Percentiles rank a stretch among this genome's conserved stretches.
Conservation (phyloP, 192 early-diverging fungal species). For the Backusella westeae region DNA sequence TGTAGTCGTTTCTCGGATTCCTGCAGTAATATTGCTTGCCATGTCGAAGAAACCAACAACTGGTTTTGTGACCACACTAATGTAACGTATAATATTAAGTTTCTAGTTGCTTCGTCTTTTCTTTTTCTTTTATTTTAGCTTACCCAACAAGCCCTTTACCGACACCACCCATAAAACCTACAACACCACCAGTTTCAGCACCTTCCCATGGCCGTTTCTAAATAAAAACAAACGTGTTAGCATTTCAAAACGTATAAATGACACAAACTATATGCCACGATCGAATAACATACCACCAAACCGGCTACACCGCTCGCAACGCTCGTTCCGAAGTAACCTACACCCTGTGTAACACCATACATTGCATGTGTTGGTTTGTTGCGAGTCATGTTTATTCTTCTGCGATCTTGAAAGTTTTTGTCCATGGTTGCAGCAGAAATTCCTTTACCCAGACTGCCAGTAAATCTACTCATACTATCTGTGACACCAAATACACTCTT, state of each 20-base stretch:
- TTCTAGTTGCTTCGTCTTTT: not conserved
- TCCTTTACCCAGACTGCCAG: conserved; percentile 86
- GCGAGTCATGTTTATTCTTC: conserved; percentile 64
- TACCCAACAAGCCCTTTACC: conserved; percentile 78
- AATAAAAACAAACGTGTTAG: not conserved
- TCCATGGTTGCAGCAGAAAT: conserved; percentile 85
- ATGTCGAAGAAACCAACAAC: conserved; percentile 85
- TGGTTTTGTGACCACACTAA: conserved; percentile 79
- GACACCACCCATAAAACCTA: conserved; percentile 81
- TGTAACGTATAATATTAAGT: not conserved
- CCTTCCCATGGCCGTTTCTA: conserved; percentile 75
- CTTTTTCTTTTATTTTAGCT: not conserved
- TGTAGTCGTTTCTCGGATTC: conserved; percentile 82
- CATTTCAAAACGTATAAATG: not conserved
- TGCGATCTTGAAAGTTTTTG: conserved; percentile 71
- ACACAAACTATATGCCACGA: not conserved
- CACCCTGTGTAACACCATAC: conserved; percentile 82
- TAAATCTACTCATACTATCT: conserved; percentile 83
- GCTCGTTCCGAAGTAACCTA: conserved; percentile 67
- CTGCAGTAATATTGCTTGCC: conserved; percentile 79
- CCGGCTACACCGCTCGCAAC: conserved; percentile 77
- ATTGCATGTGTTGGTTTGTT: conserved; percentile 82
- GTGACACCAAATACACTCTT: conserved; percentile 89
- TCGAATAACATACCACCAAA: conserved; percentile 50
- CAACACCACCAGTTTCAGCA: conserved; percentile 70